Evolutionary conservation across 306 rosid genomes (phyloP).

Genomic region (Cucumis hystrix): DNA sequence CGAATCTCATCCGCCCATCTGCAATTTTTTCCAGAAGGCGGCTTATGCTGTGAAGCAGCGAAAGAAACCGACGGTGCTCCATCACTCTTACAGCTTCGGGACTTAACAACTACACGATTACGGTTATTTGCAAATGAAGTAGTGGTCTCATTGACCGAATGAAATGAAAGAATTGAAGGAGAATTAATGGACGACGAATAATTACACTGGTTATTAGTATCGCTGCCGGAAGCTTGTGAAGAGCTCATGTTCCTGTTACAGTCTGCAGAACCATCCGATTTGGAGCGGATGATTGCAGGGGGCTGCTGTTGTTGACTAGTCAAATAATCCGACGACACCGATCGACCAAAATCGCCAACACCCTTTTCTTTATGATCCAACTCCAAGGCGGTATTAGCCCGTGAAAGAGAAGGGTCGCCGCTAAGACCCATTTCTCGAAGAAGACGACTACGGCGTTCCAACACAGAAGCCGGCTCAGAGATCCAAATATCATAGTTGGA

Average conservation of each 20-base stretch:
- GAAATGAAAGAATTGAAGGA: slow-evolving; percentile 25
- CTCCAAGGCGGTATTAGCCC: slow-evolving; percentile 18
- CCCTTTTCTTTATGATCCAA: slow-evolving; percentile 10
- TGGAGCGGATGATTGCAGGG: slow-evolving; percentile 34
- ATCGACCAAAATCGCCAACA: slow-evolving; percentile 28
- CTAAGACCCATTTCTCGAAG: slow-evolving; percentile 68
- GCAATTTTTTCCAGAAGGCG: slow-evolving; percentile 45
- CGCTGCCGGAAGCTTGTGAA: background rate
- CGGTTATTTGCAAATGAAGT: slow-evolving; percentile 31
- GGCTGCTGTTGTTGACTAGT: slow-evolving; percentile 14
- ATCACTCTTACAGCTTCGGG: slow-evolving; percentile 22
- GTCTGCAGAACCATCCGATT: slow-evolving; percentile 38
- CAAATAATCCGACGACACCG: slow-evolving; percentile 36
- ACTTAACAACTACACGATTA: slow-evolving; percentile 14
- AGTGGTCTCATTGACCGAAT: slow-evolving; percentile 12
- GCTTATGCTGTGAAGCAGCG: slow-evolving; percentile 29
- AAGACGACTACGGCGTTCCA: slow-evolving; percentile 73
- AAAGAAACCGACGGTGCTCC: slow-evolving; percentile 24
- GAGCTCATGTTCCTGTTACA: background rate
- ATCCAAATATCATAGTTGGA: slow-evolving; percentile 80
- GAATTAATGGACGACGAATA: slow-evolving; percentile 18
- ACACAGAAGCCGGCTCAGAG: slow-evolving; percentile 82
- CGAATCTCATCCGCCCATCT: slow-evolving; percentile 33
- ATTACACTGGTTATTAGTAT: slow-evolving; percentile 16
- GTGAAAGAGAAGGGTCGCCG: slow-evolving; percentile 41